Base-by-base conservation (phyloP, 345 rosid species). In the Eucalyptus tenuipes region DNA sequence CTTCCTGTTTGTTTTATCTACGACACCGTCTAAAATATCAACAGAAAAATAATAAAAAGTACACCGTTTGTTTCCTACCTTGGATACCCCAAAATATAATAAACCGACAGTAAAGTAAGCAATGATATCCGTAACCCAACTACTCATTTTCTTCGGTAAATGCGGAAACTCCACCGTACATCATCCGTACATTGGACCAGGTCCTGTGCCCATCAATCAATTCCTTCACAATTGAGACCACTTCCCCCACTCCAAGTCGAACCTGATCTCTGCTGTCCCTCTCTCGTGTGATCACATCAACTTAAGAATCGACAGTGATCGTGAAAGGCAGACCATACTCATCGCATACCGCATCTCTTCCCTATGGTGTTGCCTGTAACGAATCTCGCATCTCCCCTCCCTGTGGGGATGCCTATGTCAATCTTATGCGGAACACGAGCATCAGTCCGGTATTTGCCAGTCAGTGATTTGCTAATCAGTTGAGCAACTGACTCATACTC, bases 301-400 rank as follows among this genome's bases (percentile, higher is more conserved):
- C 49, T 13, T 92, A 89, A 2, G 96, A 94, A 91, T 96, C 97
- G 42, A 96, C 98, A 6, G 99, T 96, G 86, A 98, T 91, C 10
- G 99, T 98, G 89, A 98, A 98, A 6, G 99, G 99, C 53, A 97
- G 98, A 45, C 99, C 99, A 3, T 95, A 93, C 90, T 98, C 99
- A 90, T 98, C 97, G 57, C 24, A 52, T 18, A 18, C 24, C 2
- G 24, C 57, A 18, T 52, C 57, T 52, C 57, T 52, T 18, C 57
- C 4, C 57, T 52, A 52, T 52, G 10, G 25, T 7, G 57, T 52
- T 52, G 57, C 25, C 57, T 52, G 24, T 52, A 52, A 52, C 24
- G 3, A 96, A 95, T 91, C 98, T 97, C 10, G 99, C 96, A 44
- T 98, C 96, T 57, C 97, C 91, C 85, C 93, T 97, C 71, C 98